Conservation (phyloP, 345 rosid genomes). For the Linum lewisii region DNA sequence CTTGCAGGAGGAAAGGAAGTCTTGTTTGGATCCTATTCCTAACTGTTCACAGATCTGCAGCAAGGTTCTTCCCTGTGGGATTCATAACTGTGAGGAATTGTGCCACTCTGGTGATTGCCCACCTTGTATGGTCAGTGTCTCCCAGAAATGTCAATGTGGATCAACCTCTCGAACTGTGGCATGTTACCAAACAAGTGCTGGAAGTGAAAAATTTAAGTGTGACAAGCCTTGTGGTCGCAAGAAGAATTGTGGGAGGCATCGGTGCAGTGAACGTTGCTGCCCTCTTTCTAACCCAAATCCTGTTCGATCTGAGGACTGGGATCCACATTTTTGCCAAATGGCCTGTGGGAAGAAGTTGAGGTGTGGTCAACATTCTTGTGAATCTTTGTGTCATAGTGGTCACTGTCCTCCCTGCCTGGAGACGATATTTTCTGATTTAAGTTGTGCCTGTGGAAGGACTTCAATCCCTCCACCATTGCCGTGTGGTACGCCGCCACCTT, state of each 20-base stretch:
- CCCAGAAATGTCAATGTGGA: constrained; percentile 76
- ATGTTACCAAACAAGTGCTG: constrained; percentile 50
- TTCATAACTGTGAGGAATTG: constrained; percentile 52
- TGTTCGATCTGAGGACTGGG: constrained; percentile 45
- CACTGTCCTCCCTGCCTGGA: constrained; percentile 94
- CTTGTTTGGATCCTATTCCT: constrained; percentile 83
- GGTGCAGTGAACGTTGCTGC: constrained; percentile 91
- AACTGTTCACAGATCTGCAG: constrained; percentile 54
- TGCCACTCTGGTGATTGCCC: constrained; percentile 90
- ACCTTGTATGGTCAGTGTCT: constrained; percentile 54
- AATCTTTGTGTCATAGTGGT: constrained; percentile 84
- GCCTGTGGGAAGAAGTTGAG: constrained; percentile 85
- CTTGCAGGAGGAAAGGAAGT: constrained; percentile 54
- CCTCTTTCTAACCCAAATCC: constrained; percentile 54
- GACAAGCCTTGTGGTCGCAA: constrained; percentile 74
- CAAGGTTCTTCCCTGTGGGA: constrained; percentile 62
- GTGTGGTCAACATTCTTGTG: constrained; percentile 89
- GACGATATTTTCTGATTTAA: constrained; percentile 76
- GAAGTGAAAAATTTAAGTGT: constrained; percentile 51
- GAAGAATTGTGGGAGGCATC: constrained; percentile 88
- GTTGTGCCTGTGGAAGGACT: constrained; percentile 88
- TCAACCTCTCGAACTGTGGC: constrained; percentile 62
- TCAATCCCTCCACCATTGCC: constrained; percentile 94
- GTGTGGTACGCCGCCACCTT: constrained; percentile 83
- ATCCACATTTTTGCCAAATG: constrained; percentile 83